Conservation (phyloP, 768 basidiomycete genomes). For the Favolaschia claudopus region DNA sequence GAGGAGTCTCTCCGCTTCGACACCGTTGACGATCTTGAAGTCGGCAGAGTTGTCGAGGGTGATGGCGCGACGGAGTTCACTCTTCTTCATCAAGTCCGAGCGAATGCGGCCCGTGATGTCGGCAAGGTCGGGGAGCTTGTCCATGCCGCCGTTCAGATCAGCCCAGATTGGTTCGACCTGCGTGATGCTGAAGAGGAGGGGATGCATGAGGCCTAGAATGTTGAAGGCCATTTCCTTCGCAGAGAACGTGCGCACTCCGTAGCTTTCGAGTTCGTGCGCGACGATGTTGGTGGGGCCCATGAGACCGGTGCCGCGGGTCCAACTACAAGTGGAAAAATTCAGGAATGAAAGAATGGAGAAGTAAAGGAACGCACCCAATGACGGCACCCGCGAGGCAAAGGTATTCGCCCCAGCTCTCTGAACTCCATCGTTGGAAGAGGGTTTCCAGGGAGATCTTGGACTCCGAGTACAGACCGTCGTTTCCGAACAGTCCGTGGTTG, state of each 20-base stretch:
- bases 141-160: constrained; percentile 98
- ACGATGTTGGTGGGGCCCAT: constrained; percentile 97
- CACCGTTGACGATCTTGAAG: constrained; percentile 89
- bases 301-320: constrained; percentile 97
- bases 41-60: constrained; percentile 95
- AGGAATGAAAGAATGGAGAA: not conserved
- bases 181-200: constrained; percentile 97
- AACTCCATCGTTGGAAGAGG: constrained; percentile 96
- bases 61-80: constrained; percentile 92
- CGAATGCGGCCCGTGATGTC: constrained; percentile 92
- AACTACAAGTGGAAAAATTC: constrained; percentile 55
- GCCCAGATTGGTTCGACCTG: constrained; percentile 99
- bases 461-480: constrained; percentile 97
- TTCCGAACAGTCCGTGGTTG: constrained; percentile 97
- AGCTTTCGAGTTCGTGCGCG: constrained; percentile 90
- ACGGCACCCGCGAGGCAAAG: constrained; percentile 97
- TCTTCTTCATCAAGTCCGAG: constrained; percentile 79
- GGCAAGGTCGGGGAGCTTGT: constrained; percentile 92
- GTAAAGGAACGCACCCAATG: constrained; percentile 74
- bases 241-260: constrained; percentile 97
- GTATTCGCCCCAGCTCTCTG: constrained; percentile 99
- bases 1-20: constrained; percentile 90
- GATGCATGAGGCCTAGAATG: constrained; percentile 98
- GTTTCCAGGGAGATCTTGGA: constrained; percentile 99
- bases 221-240: constrained; percentile 99